These are phyloP conservation scores for Fusarium staphyleae DNA, from an alignment of 2,329 filamentous ascomycete species.

Conservation along the genomic window DNA sequence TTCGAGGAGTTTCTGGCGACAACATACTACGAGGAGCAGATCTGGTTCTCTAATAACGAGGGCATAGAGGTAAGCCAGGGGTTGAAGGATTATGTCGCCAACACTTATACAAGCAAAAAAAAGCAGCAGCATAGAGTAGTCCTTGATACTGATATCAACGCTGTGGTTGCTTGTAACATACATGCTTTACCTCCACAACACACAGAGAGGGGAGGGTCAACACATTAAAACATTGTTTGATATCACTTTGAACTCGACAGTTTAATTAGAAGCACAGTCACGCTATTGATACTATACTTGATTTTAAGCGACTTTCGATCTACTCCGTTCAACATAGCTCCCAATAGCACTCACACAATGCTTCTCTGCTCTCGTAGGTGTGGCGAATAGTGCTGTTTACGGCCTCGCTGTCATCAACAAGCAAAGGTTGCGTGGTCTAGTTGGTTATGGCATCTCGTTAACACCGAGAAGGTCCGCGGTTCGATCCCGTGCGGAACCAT, in stretches of 20 bases:
- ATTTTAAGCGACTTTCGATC: no score
- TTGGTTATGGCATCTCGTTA: conserved; percentile 38
- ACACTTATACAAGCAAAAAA: neutral
- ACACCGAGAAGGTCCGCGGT: conserved; percentile 41
- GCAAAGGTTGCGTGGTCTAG: conserved; percentile 36
- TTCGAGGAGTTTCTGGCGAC: conserved; percentile 2
- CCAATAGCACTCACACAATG: no score
- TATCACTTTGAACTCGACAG: no score
- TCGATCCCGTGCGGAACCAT: conserved; percentile 39
- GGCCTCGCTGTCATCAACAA: neutral
- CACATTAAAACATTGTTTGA: no score
- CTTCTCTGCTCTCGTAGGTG: no score
- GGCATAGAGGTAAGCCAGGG: neutral
- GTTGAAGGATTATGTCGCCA: neutral
- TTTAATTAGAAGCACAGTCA: no score
- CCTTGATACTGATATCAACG: neutral
- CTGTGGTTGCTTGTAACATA: neutral
- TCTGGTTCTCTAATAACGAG: neutral
- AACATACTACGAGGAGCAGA: neutral
- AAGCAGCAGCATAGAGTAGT: neutral
- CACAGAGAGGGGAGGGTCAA: no score
- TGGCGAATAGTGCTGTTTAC: no score
- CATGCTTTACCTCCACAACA: no score
- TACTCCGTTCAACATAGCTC: no score
- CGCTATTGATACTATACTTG: no score